Evolutionary conservation across 2,329 filamentous ascomycete species (phyloP).

Genomic region (Cryphonectria parasitica): DNA sequence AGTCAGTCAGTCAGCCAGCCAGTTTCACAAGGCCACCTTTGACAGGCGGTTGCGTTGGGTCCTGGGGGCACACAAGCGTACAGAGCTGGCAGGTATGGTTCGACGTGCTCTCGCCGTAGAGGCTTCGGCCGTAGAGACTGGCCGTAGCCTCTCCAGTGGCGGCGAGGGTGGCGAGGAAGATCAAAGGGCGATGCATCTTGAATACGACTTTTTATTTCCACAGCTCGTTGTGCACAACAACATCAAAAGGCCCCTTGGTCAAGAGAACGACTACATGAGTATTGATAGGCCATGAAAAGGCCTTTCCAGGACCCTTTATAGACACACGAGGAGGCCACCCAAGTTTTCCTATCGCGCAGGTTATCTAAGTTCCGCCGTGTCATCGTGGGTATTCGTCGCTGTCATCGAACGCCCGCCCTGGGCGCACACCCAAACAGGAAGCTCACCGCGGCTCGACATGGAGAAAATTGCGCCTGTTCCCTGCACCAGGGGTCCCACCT

Average conservation of each 20-base stretch:
- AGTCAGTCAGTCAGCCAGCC: neutral
- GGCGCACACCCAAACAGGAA: conserved; percentile 29
- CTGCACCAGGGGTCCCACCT: conserved; percentile 12
- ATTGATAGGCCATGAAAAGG: neutral
- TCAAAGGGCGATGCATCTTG: conserved; percentile 36
- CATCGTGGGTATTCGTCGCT: conserved; percentile 2
- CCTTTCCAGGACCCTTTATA: neutral
- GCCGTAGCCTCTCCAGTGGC: conserved; percentile 40
- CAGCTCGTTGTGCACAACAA: neutral
- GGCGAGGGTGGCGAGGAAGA: conserved; percentile 32
- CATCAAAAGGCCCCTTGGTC: neutral
- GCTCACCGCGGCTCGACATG: conserved; percentile 20
- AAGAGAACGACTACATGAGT: neutral
- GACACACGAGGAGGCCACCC: neutral
- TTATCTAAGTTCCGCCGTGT: neutral
- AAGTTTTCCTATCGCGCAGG: neutral
- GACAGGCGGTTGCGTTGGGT: neutral
- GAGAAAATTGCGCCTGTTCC: neutral
- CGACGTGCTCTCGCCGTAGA: conserved; percentile 50
- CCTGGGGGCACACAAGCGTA: conserved; percentile 32
- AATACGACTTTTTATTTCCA: neutral
- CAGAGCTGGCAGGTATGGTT: conserved; percentile 62
- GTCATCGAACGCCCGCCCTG: neutral
- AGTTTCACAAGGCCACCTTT: neutral
- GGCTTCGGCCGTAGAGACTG: conserved; percentile 33